Percentiles rank a stretch among this genome's conserved stretches.
Evolutionary conservation across 129 eudicot species (phyloP).

Genomic region (Chrysanthemum lavandulifolium): DNA sequence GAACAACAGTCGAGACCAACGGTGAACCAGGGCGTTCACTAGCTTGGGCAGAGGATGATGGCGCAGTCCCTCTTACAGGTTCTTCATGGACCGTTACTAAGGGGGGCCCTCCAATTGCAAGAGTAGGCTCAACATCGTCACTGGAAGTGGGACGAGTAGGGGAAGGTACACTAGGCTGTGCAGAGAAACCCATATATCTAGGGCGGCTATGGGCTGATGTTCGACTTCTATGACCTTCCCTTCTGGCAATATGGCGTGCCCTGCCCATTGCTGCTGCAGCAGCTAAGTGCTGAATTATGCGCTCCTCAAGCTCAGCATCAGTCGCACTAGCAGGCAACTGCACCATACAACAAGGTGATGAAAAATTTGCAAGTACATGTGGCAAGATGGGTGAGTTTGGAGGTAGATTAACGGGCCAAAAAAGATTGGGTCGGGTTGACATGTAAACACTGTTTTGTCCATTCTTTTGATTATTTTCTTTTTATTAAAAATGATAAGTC

Average conservation of each 20-base stretch:
- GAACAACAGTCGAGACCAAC: conserved; percentile 43
- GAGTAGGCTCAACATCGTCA: conserved; percentile 47
- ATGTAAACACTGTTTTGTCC: neutral
- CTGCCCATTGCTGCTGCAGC: conserved; percentile 99
- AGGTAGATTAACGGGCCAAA: too few relatives aligned
- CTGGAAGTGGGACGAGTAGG: conserved; percentile 38
- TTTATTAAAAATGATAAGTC: too few relatives aligned
- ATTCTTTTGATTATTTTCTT: neutral
- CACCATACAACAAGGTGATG: neutral
- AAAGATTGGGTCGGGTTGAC: neutral
- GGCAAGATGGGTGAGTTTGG: too few relatives aligned
- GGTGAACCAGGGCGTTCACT: conserved; percentile 37
- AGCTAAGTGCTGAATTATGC: conserved; percentile 95
- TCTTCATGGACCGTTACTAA: conserved; percentile 46
- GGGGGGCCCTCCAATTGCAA: conserved; percentile 43
- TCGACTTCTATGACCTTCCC: conserved; percentile 75
- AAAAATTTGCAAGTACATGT: neutral
- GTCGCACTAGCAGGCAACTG: conserved; percentile 86
- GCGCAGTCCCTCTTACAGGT: conserved; percentile 31
- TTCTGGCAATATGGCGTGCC: conserved; percentile 85
- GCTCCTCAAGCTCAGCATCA: conserved; percentile 93
- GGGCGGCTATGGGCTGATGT: conserved; percentile 75
- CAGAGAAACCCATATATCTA: conserved; percentile 69
- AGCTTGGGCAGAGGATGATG: conserved; percentile 46
- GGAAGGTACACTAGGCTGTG: conserved; percentile 58